These are phyloP conservation scores for Solanum pennellii DNA, from an alignment of 257 asterid species.

Conservation along the genomic window DNA sequence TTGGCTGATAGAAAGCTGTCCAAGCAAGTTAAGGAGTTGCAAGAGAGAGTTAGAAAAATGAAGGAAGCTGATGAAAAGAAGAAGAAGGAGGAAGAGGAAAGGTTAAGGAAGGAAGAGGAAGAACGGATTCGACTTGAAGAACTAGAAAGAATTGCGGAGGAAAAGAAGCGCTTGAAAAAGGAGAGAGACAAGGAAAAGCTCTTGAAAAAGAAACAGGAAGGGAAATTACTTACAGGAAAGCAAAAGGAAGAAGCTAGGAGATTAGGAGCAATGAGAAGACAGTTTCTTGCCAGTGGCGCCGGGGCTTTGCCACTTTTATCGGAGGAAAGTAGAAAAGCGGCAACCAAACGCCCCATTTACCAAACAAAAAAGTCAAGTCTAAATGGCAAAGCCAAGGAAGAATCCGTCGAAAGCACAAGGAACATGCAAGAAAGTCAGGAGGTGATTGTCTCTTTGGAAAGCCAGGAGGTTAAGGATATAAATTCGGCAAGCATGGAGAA, in stretches of 20 bases:
- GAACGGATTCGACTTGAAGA: slow-evolving; percentile 68
- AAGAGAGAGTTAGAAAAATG: too few relatives aligned
- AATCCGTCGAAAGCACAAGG: slow-evolving; percentile 29
- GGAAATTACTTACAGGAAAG: slow-evolving; percentile 70
- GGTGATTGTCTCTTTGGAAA: slow-evolving; percentile 26
- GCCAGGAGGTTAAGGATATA: slow-evolving; percentile 13
- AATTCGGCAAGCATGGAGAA: slow-evolving; percentile 16
- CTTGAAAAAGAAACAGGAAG: slow-evolving; percentile 73
- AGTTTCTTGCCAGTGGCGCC: slow-evolving; percentile 56
- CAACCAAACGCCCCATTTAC: slow-evolving; percentile 67
- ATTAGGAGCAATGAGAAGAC: slow-evolving; percentile 2
- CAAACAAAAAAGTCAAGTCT: slow-evolving; percentile 61
- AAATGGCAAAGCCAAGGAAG: slow-evolving; percentile 43
- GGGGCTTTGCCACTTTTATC: slow-evolving; percentile 22
- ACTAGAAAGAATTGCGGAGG: slow-evolving; percentile 63
- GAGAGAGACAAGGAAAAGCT: slow-evolving; percentile 84
- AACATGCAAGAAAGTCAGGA: slow-evolving; percentile 21
- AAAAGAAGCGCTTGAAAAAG: slow-evolving; percentile 74
- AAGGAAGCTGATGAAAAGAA: slow-evolving; percentile 28
- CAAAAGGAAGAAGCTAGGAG: slow-evolving; percentile 91
- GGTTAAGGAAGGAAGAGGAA: slow-evolving; percentile 83
- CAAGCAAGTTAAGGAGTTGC: too few relatives aligned
- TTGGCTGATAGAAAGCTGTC: too few relatives aligned
- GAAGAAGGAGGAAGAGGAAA: slow-evolving; percentile 79
- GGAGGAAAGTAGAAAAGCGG: slow-evolving; percentile 42